These are phyloP conservation scores for Rubia balearica DNA, from an alignment of 305 asterid genomes.

Conservation along the genomic window DNA sequence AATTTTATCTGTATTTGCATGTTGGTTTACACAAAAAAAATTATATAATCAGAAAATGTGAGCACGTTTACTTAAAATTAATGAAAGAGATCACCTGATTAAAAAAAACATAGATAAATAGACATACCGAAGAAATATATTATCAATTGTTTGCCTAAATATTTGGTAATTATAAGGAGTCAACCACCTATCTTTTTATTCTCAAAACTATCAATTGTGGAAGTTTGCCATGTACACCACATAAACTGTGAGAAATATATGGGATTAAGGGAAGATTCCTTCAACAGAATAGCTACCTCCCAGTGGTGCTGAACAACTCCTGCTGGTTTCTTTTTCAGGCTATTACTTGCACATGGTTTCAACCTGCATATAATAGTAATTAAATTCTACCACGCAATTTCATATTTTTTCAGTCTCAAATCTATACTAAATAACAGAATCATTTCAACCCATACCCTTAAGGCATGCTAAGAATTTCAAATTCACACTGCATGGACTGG, in stretches of 20 bases:
- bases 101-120: background rate
- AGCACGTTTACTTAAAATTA: background rate
- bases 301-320: conserved; percentile 37
- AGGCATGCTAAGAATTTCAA: background rate
- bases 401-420: background rate
- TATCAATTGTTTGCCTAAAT: background rate
- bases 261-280: background rate
- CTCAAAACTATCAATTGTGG: background rate
- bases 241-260: background rate
- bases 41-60: background rate
- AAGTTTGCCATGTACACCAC: background rate
- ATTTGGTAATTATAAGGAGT: background rate
- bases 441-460: background rate
- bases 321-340: conserved; percentile 58
- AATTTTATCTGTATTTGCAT: background rate
- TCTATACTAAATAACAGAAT: background rate
- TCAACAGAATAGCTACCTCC: conserved; percentile 41
- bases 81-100: background rate
- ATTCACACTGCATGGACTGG: background rate
- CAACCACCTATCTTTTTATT: background rate
- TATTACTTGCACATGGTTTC: conserved; percentile 45
- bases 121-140: background rate
- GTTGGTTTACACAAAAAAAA: background rate
- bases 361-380: conserved; percentile 43
- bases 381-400: conserved; percentile 2